Base-by-base conservation (phyloP, 1,139 yeast genomes). In the Nakaseomyces delphensis region DNA sequence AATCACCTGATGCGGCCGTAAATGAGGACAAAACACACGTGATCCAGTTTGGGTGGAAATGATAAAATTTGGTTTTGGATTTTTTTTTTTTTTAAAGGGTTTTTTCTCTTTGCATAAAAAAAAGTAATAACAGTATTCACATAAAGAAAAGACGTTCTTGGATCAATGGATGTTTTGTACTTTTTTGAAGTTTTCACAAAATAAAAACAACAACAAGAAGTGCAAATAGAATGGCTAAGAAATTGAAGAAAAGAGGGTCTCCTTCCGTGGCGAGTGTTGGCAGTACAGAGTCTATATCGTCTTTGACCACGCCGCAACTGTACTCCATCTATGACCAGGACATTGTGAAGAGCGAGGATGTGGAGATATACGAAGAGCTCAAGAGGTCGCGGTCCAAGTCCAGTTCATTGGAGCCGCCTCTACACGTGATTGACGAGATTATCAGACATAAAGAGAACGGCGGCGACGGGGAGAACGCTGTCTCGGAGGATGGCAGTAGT, bases 321-420 rank as follows among this genome's bases (percentile, higher is more conserved):
- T 60, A 49, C 35, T 57, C 62, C 0, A 45, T 52, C 15, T 63
- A 62, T 42, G 65, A 62, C 42, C 58, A 55, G 15, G 64, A 60
- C 25, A 53, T 61, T 21, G 52, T 56, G 4, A 51, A 54, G 28
- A 56, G 57, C 14, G 59, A 54, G 20, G 62, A 59, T 38, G 49
- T 49, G 24, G 56, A 54, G 20, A 51, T 54, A 18, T 57, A 58
- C 38, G 52, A 52, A 21, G 53, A 50, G 36, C 44, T 50, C 28
- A 48, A 45, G 40, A 48, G 52, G 33, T 52, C 57, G 9, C 48
- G 48, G 16, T 33, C 37, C 7, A 36, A 36, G 30, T 23, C 29
- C 10, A 25, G 39, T 21, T 24, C 30, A 4, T 4, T 36, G 30
- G 39, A 36, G 15, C 14, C 38, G 18, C 28, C 42, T 39, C 8